Evolutionary conservation across 495 filamentous ascomycete species (phyloP).

Genomic region (Penicillium salamii): DNA sequence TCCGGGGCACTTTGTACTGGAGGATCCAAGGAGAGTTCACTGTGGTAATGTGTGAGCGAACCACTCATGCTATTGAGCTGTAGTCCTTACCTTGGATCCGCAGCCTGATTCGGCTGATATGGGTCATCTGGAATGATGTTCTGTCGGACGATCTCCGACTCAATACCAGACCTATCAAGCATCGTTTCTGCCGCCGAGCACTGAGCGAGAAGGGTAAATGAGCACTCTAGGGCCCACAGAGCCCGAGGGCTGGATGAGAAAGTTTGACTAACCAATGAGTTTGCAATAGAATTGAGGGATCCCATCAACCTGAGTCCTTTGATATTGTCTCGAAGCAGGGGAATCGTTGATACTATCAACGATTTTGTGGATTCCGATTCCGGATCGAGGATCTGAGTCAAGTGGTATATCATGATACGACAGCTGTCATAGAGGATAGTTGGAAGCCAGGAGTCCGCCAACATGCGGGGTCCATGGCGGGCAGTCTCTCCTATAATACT

Average conservation of each 20-base stretch:
- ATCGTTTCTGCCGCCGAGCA: slow-evolving; percentile 28
- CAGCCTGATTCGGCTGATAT: slow-evolving; percentile 17
- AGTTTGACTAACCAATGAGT: slow-evolving; percentile 16
- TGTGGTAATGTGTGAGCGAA: background rate
- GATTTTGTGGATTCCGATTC: slow-evolving; percentile 19
- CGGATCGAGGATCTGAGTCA: slow-evolving; percentile 32
- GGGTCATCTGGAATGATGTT: slow-evolving; percentile 33
- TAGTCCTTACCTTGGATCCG: slow-evolving; percentile 15
- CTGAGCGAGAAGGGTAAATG: background rate
- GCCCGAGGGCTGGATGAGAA: no score
- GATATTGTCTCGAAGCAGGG: slow-evolving; percentile 27
- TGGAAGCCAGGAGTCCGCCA: slow-evolving; percentile 34
- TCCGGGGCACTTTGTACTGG: slow-evolving; percentile 31
- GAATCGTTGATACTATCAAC: slow-evolving; percentile 19
- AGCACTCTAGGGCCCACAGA: no score
- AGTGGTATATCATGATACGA: slow-evolving; percentile 33
- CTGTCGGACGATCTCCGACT: slow-evolving; percentile 20
- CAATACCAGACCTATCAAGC: slow-evolving; percentile 27
- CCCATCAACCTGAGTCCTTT: slow-evolving; percentile 24
- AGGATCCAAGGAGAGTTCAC: slow-evolving; percentile 16
- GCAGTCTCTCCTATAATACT: slow-evolving; percentile 26
- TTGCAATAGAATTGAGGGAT: slow-evolving; percentile 19
- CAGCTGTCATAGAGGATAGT: slow-evolving; percentile 34
- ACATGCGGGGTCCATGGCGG: slow-evolving; percentile 20
- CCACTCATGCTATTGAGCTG: no score